Base-by-base conservation (phyloP, 1,284 basidiomycete species). In the Ceratorhiza oryzae-sativae region DNA sequence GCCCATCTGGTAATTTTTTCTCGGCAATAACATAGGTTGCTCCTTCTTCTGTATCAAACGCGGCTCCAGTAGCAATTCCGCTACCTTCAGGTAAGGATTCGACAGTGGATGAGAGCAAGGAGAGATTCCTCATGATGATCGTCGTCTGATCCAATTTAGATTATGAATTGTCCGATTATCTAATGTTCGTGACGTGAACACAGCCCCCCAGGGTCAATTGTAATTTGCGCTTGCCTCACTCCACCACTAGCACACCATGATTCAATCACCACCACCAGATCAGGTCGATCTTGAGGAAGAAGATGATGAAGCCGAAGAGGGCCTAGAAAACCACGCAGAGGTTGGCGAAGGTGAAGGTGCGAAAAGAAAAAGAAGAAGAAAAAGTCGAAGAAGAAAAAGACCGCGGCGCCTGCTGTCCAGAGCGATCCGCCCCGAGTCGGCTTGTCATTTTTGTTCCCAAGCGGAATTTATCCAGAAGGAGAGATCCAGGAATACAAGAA, bases 291-390 rank as follows among this genome's bases (percentile, higher is more conserved):
- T 61, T 32, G 73, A 49, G 18, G 73, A 71, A 61, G 75, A 76
- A 32, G 78, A 79, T n/a, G 79, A 78, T 9, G 79, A 79, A 8
- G 77, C 76, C n/a, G 80, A 81, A 27, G 80, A 78, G 27, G 79
- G 77, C 12, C 80, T 71, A 15, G 79, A 79, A 32, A 79, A 78
- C 3, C 78, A 51, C 18, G 74, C 51, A 23, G 74, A 36, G 42
- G 74, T 12, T 10, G 72, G 42, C 18, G 72, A 68, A 4, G 74
- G 48, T 2, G 79, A 77, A 6, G 79, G 76, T 48, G 76, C 76
- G n/a, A 76, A 91, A 80, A 93, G 93, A 93, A 93, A 81, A 94
- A 94, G 85, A 98, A 97, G 80, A 97, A 97, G 85, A 95, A 93
- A 81, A 97, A 95, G 82, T 79, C 89, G 45, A 94, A 94, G 82